Evolutionary conservation across 805 yeast species (phyloP), one percentile per base, ranked within the genome.

Genomic region (Metschnikowia drakensbergensis): DNA sequence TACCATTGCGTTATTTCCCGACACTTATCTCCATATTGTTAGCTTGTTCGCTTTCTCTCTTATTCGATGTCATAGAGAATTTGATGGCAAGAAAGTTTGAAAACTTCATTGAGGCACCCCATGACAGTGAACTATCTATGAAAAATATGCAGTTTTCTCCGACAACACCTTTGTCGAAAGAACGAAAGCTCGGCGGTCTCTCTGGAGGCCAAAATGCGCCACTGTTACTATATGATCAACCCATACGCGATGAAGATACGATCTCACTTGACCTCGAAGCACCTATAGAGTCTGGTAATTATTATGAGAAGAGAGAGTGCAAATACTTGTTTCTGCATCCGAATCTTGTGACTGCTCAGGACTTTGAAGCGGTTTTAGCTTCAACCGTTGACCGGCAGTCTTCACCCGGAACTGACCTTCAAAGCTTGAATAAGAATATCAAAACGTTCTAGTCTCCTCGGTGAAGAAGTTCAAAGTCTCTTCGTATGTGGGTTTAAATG

Each of bases 401-500:
- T 27, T 28, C 10, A 27, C 13, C 32, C 11, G 28, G 6, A 30
- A 26, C n/a, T 26, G 22, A 26, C 8, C 36, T 27, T 29, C 8
- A 22, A 32, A 13, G 31, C 8, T 26, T 33, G 10, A 25, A 23
- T 13, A n/a, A 32, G 10, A 22, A 6, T 42, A n/a, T 37, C 34
- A 55, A 31, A 50, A 54, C 23, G 37, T 43, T 17, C 59, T 47
- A 3, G 52, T 49, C 25, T 56, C 59, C 13, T 56, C 59, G 10
- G 54, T 36, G 29, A 54, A 46, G 42, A 56, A 52, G 17, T 33
- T 53, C 17, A 56, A 11, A 3, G 59, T 56, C 34, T 56, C 59
- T 25, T 54, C 57, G 38, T 43, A 48, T 67, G 62, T 48, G 68
- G 96, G 97, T 64, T 84, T 89, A 72, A 90, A 92, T 0, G 97